Conservation (phyloP, 164 flowering plant genomes). For the Brasenia schreberi region DNA sequence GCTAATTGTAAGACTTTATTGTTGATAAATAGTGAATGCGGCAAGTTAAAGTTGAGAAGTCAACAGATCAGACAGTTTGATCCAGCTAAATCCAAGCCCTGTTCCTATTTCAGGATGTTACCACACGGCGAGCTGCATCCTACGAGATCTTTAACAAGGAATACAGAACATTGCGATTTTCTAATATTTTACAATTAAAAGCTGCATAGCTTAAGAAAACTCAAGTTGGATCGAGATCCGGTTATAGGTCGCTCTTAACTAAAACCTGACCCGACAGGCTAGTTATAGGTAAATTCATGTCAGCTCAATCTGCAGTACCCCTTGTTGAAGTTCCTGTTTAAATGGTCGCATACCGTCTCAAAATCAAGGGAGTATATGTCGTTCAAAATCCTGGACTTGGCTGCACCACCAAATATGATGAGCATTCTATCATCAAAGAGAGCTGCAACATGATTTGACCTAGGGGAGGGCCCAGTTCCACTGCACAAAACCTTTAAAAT, state of each 20-base stretch:
- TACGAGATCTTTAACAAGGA: too few relatives aligned
- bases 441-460: conserved; percentile 85
- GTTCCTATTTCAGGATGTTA: too few relatives aligned
- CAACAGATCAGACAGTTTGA: too few relatives aligned
- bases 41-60: neutral
- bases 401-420: conserved; percentile 73
- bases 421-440: conserved; percentile 81
- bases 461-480: conserved; percentile 86
- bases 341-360: conserved; percentile 58
- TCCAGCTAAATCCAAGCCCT: too few relatives aligned
- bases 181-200: conserved; percentile 1
- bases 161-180: too few relatives aligned
- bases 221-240: too few relatives aligned
- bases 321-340: neutral
- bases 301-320: too few relatives aligned
- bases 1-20: neutral
- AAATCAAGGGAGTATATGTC: conserved; percentile 93
- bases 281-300: too few relatives aligned
- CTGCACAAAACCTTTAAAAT: conserved; percentile 19
- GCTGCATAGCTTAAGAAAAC: neutral
- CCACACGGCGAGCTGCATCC: too few relatives aligned
- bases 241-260: neutral
- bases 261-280: neutral
- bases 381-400: conserved; percentile 71
- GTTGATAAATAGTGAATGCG: neutral